These are phyloP conservation scores for Halteria grandinella DNA, from an alignment of 73 alveolate species.

Conservation along the genomic window DNA sequence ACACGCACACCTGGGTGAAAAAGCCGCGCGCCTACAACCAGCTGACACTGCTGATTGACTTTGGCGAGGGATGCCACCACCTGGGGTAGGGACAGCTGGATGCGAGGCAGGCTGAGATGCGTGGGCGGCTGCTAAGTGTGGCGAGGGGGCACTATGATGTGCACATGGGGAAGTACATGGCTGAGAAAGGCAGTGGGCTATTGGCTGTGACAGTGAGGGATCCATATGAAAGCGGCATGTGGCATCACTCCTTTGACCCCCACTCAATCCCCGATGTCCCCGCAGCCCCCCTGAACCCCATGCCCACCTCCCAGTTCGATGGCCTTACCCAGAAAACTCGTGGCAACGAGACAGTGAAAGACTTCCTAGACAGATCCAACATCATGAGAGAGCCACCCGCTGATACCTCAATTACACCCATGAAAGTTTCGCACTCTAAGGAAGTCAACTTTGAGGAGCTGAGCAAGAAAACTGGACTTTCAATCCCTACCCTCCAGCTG, in stretches of 20 bases:
- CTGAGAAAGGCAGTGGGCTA: too few species aligned
- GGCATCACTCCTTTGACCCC: slow-evolving; percentile 48
- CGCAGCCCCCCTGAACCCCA: background rate
- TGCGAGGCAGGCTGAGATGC: too few species aligned
- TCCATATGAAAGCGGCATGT: slow-evolving; percentile 30
- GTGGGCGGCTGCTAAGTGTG: too few species aligned
- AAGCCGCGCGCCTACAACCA: too few species aligned
- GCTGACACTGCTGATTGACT: too few species aligned
- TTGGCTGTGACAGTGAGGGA: too few species aligned
- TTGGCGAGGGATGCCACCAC: too few species aligned
- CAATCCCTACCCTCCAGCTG: slow-evolving; percentile 16
- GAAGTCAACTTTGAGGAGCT: background rate
- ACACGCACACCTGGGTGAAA: slow-evolving; percentile 25
- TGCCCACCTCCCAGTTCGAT: background rate
- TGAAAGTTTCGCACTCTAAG: slow-evolving; percentile 4
- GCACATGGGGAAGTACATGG: too few species aligned
- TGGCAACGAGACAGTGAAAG: slow-evolving; percentile 43
- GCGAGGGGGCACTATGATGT: too few species aligned
- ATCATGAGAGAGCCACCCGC: background rate
- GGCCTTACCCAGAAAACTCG: background rate
- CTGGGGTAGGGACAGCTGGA: too few species aligned
- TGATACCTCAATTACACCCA: slow-evolving; percentile 21
- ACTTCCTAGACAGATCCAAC: slow-evolving; percentile 22
- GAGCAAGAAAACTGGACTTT: slow-evolving; percentile 44
- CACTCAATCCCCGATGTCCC: slow-evolving; percentile 20